A percentile compares a stretch with the other conserved stretches of the same genome.
Evolutionary conservation across 352 stramenopile species (phyloP).

Genomic region (Globisporangium takayamanum): DNA sequence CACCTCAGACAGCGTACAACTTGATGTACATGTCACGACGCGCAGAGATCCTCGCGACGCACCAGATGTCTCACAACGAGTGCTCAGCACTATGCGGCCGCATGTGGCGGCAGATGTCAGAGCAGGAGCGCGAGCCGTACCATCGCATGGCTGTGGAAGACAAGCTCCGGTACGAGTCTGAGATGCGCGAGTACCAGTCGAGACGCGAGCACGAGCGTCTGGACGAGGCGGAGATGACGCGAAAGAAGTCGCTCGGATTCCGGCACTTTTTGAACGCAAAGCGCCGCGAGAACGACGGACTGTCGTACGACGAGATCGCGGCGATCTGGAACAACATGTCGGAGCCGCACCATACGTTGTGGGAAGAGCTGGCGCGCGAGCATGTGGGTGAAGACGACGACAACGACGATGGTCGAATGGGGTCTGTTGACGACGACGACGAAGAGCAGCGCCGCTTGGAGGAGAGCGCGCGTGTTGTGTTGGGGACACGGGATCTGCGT

Average conservation of each 20-base stretch:
- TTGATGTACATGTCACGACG: conserved; percentile 60
- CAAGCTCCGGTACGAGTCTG: conserved; percentile 37
- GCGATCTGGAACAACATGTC: conserved; percentile 32
- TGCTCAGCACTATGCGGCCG: conserved; percentile 48
- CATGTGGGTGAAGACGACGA: conserved; percentile 6
- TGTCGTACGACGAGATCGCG: conserved; percentile 22
- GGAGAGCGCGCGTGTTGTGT: conserved; percentile 19
- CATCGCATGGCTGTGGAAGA: conserved; percentile 45
- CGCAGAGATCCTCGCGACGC: conserved; percentile 36
- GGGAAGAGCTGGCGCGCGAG: conserved; percentile 28
- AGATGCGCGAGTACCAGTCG: conserved; percentile 26
- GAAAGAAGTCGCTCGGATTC: conserved; percentile 24
- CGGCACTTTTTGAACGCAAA: conserved; percentile 28
- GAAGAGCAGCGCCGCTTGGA: conserved; percentile 21
- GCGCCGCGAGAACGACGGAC: conserved; percentile 18
- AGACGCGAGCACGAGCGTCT: conserved; percentile 7
- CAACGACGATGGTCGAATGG: background rate
- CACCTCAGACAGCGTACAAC: conserved; percentile 49
- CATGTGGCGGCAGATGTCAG: conserved; percentile 54
- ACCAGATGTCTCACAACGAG: conserved; percentile 66
- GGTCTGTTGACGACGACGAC: background rate
- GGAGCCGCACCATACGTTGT: conserved; percentile 28
- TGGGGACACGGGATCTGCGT: conserved; percentile 8
- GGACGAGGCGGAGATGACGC: conserved; percentile 10
- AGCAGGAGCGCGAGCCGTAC: conserved; percentile 41